Evolutionary conservation across 257 asterid genomes (phyloP).

Genomic region (Solanum bulbocastanum): DNA sequence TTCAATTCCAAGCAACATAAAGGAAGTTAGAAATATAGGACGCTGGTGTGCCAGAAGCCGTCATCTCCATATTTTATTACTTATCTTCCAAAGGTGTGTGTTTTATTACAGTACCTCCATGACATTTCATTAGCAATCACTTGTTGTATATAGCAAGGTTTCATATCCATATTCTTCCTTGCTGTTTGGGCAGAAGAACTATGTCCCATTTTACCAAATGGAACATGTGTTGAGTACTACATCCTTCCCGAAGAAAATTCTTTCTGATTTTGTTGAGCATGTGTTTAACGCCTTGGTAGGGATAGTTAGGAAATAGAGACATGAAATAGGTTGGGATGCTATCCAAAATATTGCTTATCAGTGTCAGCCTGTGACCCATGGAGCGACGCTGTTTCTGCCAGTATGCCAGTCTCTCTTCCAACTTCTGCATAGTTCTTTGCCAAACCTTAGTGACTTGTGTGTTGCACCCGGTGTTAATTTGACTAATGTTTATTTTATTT

Average conservation of each 20-base stretch:
- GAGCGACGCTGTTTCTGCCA: background rate
- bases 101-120: background rate
- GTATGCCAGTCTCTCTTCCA: background rate
- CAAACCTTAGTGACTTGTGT: background rate
- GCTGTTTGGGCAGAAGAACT: background rate
- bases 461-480: background rate
- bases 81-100: background rate
- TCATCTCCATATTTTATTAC: background rate
- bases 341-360: background rate
- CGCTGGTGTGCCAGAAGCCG: background rate
- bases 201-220: background rate
- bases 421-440: background rate
- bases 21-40: background rate
- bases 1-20: background rate
- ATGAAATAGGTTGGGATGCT: background rate
- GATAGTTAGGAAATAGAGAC: background rate
- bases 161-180: background rate
- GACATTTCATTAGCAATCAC: background rate
- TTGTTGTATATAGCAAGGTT: background rate
- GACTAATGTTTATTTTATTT: background rate
- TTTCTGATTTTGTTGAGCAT: background rate
- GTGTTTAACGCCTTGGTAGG: background rate
- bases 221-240: background rate
- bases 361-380: background rate
- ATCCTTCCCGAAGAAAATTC: background rate